These are phyloP conservation scores for Heterobasidion annosum DNA, from an alignment of 1,284 basidiomycete species.

Conservation along the genomic window DNA sequence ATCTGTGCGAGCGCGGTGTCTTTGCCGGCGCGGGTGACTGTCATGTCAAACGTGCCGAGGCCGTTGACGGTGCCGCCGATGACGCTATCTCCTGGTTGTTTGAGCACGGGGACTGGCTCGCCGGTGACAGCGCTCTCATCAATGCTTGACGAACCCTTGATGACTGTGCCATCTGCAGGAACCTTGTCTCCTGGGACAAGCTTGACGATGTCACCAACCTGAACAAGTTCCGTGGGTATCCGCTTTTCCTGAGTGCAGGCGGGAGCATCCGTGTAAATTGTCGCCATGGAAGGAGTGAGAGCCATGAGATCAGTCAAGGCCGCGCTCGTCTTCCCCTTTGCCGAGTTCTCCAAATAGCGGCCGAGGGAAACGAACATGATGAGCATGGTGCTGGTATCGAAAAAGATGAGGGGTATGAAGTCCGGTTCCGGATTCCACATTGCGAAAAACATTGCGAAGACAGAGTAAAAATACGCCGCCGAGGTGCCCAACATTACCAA, in stretches of 20 bases:
- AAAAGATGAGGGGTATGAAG: conserved; percentile 85
- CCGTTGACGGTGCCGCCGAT: conserved; percentile 98
- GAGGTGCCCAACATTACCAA: conserved; percentile 94
- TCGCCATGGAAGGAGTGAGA: conserved; percentile 91
- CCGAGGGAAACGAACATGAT: conserved; percentile 97
- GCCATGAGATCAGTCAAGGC: conserved; percentile 95
- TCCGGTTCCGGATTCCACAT: conserved; percentile 55
- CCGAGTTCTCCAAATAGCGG: conserved; percentile 91
- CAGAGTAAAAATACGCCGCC: conserved; percentile 88
- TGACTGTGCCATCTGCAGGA: conserved; percentile 89
- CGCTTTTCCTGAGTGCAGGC: conserved; percentile 78
- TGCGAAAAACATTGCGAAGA: conserved; percentile 63
- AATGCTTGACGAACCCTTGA: conserved; percentile 79
- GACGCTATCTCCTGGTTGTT: conserved; percentile 75
- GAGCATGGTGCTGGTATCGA: conserved; percentile 98
- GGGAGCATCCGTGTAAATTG: conserved; percentile 82
- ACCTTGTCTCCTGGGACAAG: conserved; percentile 96
- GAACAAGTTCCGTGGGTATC: conserved; percentile 90
- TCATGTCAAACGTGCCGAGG: conserved; percentile 91
- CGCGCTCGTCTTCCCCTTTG: conserved; percentile 95
- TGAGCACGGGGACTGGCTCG: conserved; percentile 87
- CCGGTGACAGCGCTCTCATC: conserved; percentile 98
- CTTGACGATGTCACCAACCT: conserved; percentile 91
- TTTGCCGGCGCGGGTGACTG: conserved; percentile 90
- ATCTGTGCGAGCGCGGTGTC: conserved; percentile 97